Percentiles rank a stretch among this genome's conserved stretches.
Evolutionary conservation across 208 protist species (phyloP).

Genomic region (Wallacemonas sp.): DNA sequence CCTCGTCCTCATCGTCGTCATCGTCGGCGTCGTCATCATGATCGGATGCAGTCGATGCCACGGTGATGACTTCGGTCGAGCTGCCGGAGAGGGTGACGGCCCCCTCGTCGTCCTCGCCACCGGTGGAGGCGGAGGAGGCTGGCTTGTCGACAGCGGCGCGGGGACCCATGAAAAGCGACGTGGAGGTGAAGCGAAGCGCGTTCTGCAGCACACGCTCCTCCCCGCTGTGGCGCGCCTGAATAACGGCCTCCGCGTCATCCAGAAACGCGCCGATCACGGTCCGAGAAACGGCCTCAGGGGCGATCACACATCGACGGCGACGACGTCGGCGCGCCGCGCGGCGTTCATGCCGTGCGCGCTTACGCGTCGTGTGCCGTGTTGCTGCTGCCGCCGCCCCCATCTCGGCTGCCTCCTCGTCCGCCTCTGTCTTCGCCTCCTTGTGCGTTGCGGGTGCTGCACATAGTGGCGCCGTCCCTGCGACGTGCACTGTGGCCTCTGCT

Average conservation of each 20-base stretch:
- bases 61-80: no score
- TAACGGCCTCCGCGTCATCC: conserved; percentile 41
- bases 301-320: conserved; percentile 17
- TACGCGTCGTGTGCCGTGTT: no score
- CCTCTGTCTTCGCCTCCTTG: conserved; percentile 21
- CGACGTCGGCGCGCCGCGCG: neutral
- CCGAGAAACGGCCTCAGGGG: conserved; percentile 52
- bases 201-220: conserved; percentile 61
- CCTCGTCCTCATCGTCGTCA: no score
- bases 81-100: no score
- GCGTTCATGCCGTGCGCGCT: neutral
- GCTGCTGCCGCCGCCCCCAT: neutral
- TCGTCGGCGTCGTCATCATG: no score
- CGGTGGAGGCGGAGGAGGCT: neutral
- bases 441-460: no score
- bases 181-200: conserved; percentile 55
- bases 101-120: neutral
- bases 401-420: neutral
- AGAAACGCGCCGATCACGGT: conserved; percentile 55
- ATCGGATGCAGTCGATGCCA: no score
- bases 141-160: conserved; percentile 32
- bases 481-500: no score
- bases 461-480: no score
- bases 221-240: conserved; percentile 38
- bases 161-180: conserved; percentile 84